Percentiles rank a stretch among this genome's conserved stretches.
Evolutionary conservation across 768 basidiomycete species (phyloP).

Genomic region (Suillus americanus): DNA sequence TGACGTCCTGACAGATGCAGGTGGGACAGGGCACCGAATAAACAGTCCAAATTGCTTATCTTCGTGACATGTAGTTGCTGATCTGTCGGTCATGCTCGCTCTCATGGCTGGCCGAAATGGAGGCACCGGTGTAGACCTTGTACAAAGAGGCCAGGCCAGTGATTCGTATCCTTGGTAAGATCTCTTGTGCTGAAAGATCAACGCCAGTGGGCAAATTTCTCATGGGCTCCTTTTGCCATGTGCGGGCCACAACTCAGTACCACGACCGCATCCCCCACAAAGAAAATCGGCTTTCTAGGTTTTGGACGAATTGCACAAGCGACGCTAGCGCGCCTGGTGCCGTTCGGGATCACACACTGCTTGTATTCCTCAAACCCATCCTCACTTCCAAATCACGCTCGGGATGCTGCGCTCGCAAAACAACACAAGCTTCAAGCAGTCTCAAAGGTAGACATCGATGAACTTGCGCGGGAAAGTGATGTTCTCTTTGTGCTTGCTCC

Average conservation of each 20-base stretch:
- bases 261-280: conserved; percentile 43
- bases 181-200: background rate
- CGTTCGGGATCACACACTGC: conserved; percentile 78
- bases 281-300: conserved; percentile 88
- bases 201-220: conserved; percentile 71
- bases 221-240: conserved; percentile 82
- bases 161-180: background rate
- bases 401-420: conserved; percentile 39
- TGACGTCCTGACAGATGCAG: conserved; percentile 90
- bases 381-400: conserved; percentile 41
- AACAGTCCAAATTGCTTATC: background rate
- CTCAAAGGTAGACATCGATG: conserved; percentile 57
- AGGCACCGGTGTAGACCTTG: conserved; percentile 59
- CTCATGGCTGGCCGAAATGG: conserved; percentile 92
- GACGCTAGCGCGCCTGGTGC: conserved; percentile 72
- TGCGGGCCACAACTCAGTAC: conserved; percentile 82
- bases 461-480: conserved; percentile 78
- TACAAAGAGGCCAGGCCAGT: conserved; percentile 67
- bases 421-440: conserved; percentile 39
- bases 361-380: conserved; percentile 65
- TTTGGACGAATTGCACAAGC: conserved; percentile 94
- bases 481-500: conserved; percentile 83
- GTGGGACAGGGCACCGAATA: conserved; percentile 34
- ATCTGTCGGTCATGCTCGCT: conserved; percentile 84
- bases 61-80: conserved; percentile 67